Evolutionary conservation across 2,329 filamentous ascomycete species (phyloP).

Genomic region (Fusarium sp.): DNA sequence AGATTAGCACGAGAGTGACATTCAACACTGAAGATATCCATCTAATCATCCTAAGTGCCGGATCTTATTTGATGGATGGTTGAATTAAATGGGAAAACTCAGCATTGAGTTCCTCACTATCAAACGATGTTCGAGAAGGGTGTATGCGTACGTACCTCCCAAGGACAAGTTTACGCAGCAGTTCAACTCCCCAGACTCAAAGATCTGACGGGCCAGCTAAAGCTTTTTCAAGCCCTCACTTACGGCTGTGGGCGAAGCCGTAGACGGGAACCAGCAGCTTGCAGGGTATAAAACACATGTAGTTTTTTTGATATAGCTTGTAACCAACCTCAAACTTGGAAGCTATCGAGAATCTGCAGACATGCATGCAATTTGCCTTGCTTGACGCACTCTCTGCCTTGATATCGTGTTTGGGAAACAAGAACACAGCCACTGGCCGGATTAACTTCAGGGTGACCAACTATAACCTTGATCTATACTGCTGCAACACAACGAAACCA

Average conservation of each 20-base stretch:
- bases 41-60: conserved; percentile 1
- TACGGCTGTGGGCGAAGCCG: conserved; percentile 31
- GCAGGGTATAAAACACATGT: conserved; percentile 35
- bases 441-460: conserved; percentile 13
- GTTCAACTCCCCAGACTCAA: conserved; percentile 24
- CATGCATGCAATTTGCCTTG: conserved; percentile 15
- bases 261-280: conserved; percentile 37
- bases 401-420: conserved; percentile 11
- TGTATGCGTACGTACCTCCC: conserved; percentile 6
- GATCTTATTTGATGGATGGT: conserved; percentile 9
- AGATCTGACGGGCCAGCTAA: conserved; percentile 29
- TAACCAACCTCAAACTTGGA: conserved; percentile 21
- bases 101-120: conserved; percentile 16
- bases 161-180: conserved; percentile 28
- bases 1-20: conserved; percentile 8
- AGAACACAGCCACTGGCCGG: conserved; percentile 6
- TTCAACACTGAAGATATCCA: conserved; percentile 4
- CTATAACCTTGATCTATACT: conserved; percentile 23
- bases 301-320: conserved; percentile 24
- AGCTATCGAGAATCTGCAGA: conserved; percentile 6
- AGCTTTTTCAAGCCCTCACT: conserved; percentile 26
- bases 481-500: conserved; percentile 22
- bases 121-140: conserved; percentile 11
- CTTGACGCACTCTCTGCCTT: conserved; percentile 23
- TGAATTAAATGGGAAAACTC: conserved; percentile 5